Conservation (phyloP, 148 eudicot species). For the Linanthus parryae region DNA sequence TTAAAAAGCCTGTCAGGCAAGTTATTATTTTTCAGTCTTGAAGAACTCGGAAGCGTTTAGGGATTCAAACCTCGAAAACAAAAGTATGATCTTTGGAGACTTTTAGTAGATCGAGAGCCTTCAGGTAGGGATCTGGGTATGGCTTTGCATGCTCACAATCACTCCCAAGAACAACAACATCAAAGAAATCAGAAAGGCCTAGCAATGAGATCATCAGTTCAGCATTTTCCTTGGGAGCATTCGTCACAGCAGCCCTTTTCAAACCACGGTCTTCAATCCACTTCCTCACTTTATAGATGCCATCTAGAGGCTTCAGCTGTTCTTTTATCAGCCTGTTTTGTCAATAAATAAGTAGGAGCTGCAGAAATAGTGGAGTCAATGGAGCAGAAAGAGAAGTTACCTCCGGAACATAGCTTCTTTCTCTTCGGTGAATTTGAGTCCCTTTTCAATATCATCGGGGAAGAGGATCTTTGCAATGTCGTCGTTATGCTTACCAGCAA, state of each 20-base stretch:
- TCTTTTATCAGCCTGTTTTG: conserved; percentile 56
- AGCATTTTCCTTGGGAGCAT: conserved; percentile 80
- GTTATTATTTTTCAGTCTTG: no score
- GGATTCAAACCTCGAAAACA: conserved; percentile 59
- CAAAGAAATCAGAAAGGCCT: conserved; percentile 76
- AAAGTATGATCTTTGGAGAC: conserved; percentile 81
- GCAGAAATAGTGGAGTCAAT: background rate
- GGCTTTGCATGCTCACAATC: conserved; percentile 95
- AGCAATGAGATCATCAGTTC: conserved; percentile 76
- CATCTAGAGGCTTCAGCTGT: conserved; percentile 57
- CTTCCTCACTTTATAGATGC: conserved; percentile 59
- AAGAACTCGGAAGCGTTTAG: no score
- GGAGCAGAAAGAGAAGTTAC: conserved; percentile 21
- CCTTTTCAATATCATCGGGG: conserved; percentile 70
- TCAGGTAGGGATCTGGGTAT: conserved; percentile 80
- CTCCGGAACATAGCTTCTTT: conserved; percentile 81
- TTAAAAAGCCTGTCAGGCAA: background rate
- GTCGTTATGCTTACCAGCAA: conserved; percentile 85
- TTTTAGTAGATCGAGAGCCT: conserved; percentile 56
- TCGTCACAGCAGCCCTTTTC: conserved; percentile 93
- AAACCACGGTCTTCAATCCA: conserved; percentile 85
- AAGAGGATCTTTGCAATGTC: conserved; percentile 73
- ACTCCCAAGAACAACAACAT: conserved; percentile 54
- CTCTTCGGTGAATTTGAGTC: conserved; percentile 57
- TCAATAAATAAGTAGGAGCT: background rate